phyloP scores from a whole-genome alignment of 2,329 filamentous ascomycete species.

The Metarhizium robertsii region DNA sequence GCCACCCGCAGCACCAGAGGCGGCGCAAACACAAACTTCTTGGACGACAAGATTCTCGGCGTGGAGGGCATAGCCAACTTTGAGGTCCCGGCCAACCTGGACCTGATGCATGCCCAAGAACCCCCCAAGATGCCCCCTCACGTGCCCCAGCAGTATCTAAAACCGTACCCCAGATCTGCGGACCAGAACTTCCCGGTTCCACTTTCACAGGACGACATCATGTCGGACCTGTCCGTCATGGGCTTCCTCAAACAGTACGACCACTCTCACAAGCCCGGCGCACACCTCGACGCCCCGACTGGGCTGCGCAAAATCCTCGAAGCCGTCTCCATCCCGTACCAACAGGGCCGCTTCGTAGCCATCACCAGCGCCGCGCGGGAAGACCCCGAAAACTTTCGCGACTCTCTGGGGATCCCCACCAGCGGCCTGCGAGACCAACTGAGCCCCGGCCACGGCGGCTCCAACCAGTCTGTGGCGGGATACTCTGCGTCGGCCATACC shows the following conservation, averaged over 20 bases:
- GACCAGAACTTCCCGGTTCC: constrained; percentile 48
- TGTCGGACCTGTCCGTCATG: constrained; percentile 48
- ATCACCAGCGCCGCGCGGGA: constrained; percentile 35
- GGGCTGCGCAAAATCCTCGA: constrained; percentile 48
- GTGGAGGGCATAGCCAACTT: constrained; percentile 52
- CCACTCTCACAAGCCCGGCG: constrained; percentile 40
- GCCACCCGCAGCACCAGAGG: constrained; percentile 54
- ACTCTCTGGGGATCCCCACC: constrained; percentile 38
- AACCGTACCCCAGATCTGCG: constrained; percentile 42
- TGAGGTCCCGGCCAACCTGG: constrained; percentile 48
- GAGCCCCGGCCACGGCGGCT: constrained; percentile 17
- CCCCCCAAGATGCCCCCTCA: constrained; percentile 48
- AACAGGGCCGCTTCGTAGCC: constrained; percentile 37
- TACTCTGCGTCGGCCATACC: constrained; percentile 28
- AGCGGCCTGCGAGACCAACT: constrained; percentile 33
- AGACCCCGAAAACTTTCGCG: constrained; percentile 39
- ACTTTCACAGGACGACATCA: constrained; percentile 41
- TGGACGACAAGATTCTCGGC: constrained; percentile 49
- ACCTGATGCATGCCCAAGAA: constrained; percentile 44
- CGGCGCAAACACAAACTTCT: constrained; percentile 42
- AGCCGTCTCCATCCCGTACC: constrained; percentile 39
- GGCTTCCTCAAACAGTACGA: constrained; percentile 49
- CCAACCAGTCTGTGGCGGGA: constrained; percentile 14
- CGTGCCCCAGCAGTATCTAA: constrained; percentile 49
- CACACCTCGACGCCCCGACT: constrained; percentile 44